Base-by-base conservation (phyloP, 78 protist genomes). In the Cavenderia fasciculata region DNA sequence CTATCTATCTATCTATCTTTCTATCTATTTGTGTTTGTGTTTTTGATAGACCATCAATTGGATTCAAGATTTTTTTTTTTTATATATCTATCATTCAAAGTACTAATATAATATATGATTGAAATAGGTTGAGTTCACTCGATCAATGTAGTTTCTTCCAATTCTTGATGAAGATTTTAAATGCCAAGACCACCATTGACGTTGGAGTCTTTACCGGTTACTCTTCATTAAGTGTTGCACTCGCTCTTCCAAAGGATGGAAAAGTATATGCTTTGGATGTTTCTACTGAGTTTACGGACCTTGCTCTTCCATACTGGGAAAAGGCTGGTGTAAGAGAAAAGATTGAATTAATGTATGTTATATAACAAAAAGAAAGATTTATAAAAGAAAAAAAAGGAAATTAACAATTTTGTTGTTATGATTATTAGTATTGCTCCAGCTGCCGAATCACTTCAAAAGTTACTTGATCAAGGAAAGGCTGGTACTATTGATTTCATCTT, bases 121-220 rank as follows among this genome's bases (percentile, higher is more conserved):
- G 7, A 34, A 0, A 25, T 51, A 79, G 56, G 90, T 21, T 27
- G 1, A 82, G 79, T 29, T 46, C 74, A 23, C 38, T 47, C 2
- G 90, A 82, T 27, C 90, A 82, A 82, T 11, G 29, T 56, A 6
- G 11, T 25, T 82, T 68, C 47, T 68, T 68, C 51, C 44, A 54
- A 52, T 57, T 74, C 47, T 65, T 73, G 36, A 7, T 87, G 4
- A 34, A 65, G 49, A 40, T 87, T 5, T 59, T 87, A n/a, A 87
- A 87, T 59, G 93, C 93, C 0, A 87, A 87, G 62, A 87, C 59
- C 11, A 46, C 52, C 29, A 38, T 94, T 31, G 96, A 94, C 41
- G 77, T 94, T 29, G 96, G 96, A 61, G 93, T 86, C 10, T 94
- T 86, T 63, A 91, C 87, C 21, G 96, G 96, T 59, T 57, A 57